Evolutionary conservation across 2,329 filamentous ascomycete species (phyloP).

Genomic region (Nemania abortiva): DNA sequence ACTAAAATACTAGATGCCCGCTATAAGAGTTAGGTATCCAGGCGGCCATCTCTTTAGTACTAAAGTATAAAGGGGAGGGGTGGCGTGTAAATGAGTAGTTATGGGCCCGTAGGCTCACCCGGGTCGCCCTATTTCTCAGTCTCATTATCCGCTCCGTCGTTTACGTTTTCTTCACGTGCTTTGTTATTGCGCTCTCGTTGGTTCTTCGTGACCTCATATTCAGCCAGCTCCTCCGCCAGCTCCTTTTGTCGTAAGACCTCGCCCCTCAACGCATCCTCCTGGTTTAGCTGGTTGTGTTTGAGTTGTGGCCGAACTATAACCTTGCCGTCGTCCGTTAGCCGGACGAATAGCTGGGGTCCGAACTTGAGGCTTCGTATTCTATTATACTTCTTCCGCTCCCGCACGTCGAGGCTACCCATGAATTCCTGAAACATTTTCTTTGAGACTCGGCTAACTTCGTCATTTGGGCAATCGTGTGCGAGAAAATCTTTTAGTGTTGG

Average conservation of each 20-base stretch:
- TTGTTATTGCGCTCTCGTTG: background rate
- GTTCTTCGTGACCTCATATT: background rate
- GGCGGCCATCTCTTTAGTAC: no score
- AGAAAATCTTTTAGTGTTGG: slow-evolving; percentile 24
- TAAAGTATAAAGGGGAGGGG: no score
- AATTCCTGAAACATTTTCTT: background rate
- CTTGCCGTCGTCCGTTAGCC: background rate
- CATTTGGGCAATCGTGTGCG: slow-evolving; percentile 38
- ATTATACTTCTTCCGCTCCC: slow-evolving; percentile 2
- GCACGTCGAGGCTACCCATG: background rate
- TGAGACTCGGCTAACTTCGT: slow-evolving; percentile 27
- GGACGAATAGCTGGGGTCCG: background rate
- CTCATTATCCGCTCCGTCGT: no score
- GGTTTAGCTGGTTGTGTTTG: background rate
- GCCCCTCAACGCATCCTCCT: background rate
- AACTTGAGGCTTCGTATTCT: background rate
- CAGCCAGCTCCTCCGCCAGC: background rate
- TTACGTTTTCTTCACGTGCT: background rate
- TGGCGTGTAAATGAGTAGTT: background rate
- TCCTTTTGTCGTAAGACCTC: background rate
- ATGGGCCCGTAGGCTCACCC: no score
- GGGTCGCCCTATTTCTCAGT: no score
- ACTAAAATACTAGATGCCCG: no score
- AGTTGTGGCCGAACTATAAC: background rate
- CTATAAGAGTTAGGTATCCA: no score